These are phyloP conservation scores for Skeletonema menzelii DNA, from an alignment of 108 stramenopile species.

Conservation along the genomic window DNA sequence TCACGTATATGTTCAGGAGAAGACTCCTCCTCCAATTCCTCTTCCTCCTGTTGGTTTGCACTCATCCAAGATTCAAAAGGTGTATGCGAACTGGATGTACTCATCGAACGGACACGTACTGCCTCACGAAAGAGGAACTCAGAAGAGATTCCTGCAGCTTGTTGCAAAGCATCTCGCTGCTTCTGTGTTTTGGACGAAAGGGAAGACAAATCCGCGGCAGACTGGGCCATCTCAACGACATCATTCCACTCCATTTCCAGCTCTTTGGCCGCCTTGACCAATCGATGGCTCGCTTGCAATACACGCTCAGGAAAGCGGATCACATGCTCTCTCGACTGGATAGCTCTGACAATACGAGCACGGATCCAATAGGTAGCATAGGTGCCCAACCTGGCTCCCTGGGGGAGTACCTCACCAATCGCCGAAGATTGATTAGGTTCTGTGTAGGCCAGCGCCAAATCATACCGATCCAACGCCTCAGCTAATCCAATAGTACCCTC, in stretches of 20 bases:
- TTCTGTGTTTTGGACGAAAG: conserved; percentile 22
- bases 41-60: background rate
- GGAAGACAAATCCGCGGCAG: conserved; percentile 1
- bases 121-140: conserved; percentile 38
- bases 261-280: conserved; percentile 58
- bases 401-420: background rate
- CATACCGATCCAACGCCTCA: conserved; percentile 89
- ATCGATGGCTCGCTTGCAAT: conserved; percentile 50
- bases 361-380: conserved; percentile 96
- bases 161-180: conserved; percentile 28
- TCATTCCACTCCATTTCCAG: conserved; percentile 58
- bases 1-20: conserved; percentile 49
- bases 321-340: conserved; percentile 82
- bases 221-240: conserved; percentile 20
- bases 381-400: conserved; percentile 82
- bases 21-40: conserved; percentile 3
- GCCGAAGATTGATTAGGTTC: background rate
- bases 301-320: conserved; percentile 72
- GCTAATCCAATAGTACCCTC: conserved; percentile 91
- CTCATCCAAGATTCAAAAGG: conserved; percentile 47
- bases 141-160: conserved; percentile 31
- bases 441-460: conserved; percentile 47
- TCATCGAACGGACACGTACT: conserved; percentile 38
- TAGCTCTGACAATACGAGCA: conserved; percentile 82
- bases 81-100: conserved; percentile 12